Conservation (phyloP, 768 basidiomycete species). For the Auricularia sp. region DNA sequence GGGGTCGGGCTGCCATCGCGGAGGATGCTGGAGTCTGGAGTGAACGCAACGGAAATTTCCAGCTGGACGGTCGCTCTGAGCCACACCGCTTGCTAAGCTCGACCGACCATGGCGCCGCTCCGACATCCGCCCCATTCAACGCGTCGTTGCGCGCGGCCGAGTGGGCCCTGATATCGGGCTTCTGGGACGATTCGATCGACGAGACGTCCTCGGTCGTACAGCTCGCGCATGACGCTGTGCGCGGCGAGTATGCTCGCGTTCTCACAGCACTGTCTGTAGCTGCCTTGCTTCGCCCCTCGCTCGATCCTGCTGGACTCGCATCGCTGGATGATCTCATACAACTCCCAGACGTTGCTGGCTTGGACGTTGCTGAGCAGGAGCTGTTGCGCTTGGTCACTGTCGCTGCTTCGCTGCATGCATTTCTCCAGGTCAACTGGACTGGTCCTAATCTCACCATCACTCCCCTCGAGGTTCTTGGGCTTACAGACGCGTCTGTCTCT, state of each 20-base stretch:
- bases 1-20: neutral
- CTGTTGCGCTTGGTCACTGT: constrained; percentile 52
- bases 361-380: constrained; percentile 32
- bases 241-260: constrained; percentile 27
- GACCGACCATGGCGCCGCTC: neutral
- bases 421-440: constrained; percentile 93
- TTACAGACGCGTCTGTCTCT: constrained; percentile 18
- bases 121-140: neutral
- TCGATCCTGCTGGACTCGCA: neutral
- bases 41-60: neutral
- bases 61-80: neutral
- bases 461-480: constrained; percentile 18
- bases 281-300: constrained; percentile 21
- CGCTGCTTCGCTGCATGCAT: constrained; percentile 77
- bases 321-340: neutral
- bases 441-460: constrained; percentile 72
- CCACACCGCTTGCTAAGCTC: neutral
- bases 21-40: neutral
- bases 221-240: constrained; percentile 19
- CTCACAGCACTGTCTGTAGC: constrained; percentile 29
- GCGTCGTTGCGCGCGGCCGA: neutral
- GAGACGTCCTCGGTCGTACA: neutral
- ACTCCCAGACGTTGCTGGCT: neutral
- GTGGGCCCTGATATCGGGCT: constrained; percentile 5
- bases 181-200: constrained; percentile 1